Evolutionary conservation across 108 stramenopile species (phyloP).

Genomic region (Chaetoceros muelleri): DNA sequence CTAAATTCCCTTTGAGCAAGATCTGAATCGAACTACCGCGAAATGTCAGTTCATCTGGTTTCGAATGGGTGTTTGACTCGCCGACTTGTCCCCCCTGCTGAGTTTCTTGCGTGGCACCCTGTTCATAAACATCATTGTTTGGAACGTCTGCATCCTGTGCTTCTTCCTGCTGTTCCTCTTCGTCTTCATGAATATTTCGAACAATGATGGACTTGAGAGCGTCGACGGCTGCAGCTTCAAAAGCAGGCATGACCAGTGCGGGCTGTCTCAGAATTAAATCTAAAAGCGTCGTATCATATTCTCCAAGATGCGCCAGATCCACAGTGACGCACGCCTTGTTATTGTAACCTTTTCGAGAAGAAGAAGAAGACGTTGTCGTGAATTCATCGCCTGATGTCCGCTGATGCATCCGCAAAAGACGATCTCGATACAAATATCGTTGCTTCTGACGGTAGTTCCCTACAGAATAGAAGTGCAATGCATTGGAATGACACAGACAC

Average conservation of each 20-base stretch:
- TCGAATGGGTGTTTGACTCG: slow-evolving; percentile 1
- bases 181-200: slow-evolving; percentile 9
- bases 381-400: slow-evolving; percentile 17
- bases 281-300: slow-evolving; percentile 76
- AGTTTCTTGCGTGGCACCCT: slow-evolving; percentile 4
- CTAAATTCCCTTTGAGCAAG: slow-evolving; percentile 56
- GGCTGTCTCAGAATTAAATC: slow-evolving; percentile 59
- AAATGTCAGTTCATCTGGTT: slow-evolving; percentile 4
- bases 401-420: slow-evolving; percentile 72
- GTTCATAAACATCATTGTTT: slow-evolving; percentile 9
- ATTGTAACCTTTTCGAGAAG: background rate
- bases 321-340: slow-evolving; percentile 45
- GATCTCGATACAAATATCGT: slow-evolving; percentile 70
- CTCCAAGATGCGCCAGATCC: slow-evolving; percentile 73
- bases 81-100: slow-evolving; percentile 1
- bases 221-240: slow-evolving; percentile 65
- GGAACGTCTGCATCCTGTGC: background rate
- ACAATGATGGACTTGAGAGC: slow-evolving; percentile 61
- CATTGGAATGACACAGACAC: background rate
- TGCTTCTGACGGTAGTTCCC: slow-evolving; percentile 76
- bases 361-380: background rate
- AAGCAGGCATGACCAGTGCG: slow-evolving; percentile 42
- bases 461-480: slow-evolving; percentile 3
- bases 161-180: slow-evolving; percentile 1
- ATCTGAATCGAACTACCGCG: slow-evolving; percentile 55